Percentiles rank a stretch among this genome's conserved stretches.
Conservation (phyloP, 371 early-diverging fungal genomes). For the Mucor piriformis region DNA sequence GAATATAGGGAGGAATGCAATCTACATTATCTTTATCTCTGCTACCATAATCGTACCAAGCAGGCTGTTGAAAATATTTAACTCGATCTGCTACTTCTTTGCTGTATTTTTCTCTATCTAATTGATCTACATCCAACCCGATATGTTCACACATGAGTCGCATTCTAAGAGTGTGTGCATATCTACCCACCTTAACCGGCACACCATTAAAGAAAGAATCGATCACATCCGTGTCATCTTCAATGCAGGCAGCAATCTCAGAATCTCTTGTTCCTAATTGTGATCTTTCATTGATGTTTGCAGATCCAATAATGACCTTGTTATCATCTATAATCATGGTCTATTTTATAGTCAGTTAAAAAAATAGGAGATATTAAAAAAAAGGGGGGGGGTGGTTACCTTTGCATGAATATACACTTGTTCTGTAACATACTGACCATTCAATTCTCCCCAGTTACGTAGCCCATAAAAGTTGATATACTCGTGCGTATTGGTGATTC, state of each 20-base stretch:
- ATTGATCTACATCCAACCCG: slow-evolving; percentile 57
- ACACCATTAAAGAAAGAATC: slow-evolving; percentile 63
- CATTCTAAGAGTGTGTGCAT: slow-evolving; percentile 72
- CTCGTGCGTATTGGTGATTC: slow-evolving; percentile 58
- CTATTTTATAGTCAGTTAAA: slow-evolving; percentile 7
- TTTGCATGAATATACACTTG: slow-evolving; percentile 91
- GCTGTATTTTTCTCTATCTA: slow-evolving; percentile 16
- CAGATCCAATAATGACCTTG: slow-evolving; percentile 81
- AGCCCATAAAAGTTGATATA: slow-evolving; percentile 73
- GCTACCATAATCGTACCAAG: slow-evolving; percentile 6
- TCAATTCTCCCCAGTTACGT: slow-evolving; percentile 57
- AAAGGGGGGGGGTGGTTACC: slow-evolving; percentile 31
- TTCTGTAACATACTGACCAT: slow-evolving; percentile 69
- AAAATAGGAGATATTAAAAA: background rate
- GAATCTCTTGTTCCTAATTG: slow-evolving; percentile 86
- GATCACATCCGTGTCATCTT: slow-evolving; percentile 64
- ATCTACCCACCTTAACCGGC: slow-evolving; percentile 62
- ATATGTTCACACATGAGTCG: slow-evolving; percentile 81
- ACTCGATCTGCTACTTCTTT: background rate
- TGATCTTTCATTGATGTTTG: slow-evolving; percentile 87
- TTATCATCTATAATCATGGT: slow-evolving; percentile 84
- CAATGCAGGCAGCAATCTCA: slow-evolving; percentile 80
- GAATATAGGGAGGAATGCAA: slow-evolving; percentile 24
- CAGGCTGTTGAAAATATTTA: slow-evolving; percentile 1
- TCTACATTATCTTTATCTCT: slow-evolving; percentile 3